Conservation (phyloP, 192 early-diverging fungal genomes). For the Dimargaris xerosporica region DNA sequence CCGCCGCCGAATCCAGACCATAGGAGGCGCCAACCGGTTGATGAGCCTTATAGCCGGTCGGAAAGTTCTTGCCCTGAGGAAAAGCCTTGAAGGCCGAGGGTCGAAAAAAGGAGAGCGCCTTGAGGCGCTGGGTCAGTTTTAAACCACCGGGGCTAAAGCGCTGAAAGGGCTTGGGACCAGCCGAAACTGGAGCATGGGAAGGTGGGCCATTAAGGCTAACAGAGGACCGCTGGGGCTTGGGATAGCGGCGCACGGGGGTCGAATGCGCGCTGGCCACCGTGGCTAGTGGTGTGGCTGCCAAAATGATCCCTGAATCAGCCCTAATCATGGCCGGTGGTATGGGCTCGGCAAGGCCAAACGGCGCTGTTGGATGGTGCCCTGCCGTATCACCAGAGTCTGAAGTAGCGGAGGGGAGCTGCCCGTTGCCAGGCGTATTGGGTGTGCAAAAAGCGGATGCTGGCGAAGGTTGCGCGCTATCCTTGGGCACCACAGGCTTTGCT, state of each 20-base stretch:
- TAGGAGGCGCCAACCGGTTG: background rate
- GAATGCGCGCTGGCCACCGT: background rate
- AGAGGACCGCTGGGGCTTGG: background rate
- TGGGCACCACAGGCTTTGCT: too few relatives aligned
- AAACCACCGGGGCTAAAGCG: conserved; percentile 7
- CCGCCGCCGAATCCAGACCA: background rate
- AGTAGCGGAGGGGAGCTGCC: too few relatives aligned
- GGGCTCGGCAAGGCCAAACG: too few relatives aligned
- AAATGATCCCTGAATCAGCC: too few relatives aligned
- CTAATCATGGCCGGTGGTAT: too few relatives aligned
- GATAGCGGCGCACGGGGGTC: background rate
- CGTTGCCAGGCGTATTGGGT: too few relatives aligned
- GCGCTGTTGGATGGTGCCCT: too few relatives aligned
- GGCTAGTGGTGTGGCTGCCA: too few relatives aligned
- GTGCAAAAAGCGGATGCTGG: too few relatives aligned
- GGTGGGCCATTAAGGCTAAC: background rate
- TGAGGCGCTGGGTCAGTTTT: conserved; percentile 1
- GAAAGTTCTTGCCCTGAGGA: background rate
- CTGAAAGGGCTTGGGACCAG: background rate
- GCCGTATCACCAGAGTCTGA: too few relatives aligned
- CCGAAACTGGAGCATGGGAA: too few relatives aligned
- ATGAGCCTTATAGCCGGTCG: background rate
- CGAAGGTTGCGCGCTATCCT: too few relatives aligned
- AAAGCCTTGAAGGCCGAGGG: background rate
- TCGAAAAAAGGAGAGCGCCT: conserved; percentile 9